phyloP scores from a whole-genome alignment of 116 monocot genomes.

The Cymodocea nodosa region DNA sequence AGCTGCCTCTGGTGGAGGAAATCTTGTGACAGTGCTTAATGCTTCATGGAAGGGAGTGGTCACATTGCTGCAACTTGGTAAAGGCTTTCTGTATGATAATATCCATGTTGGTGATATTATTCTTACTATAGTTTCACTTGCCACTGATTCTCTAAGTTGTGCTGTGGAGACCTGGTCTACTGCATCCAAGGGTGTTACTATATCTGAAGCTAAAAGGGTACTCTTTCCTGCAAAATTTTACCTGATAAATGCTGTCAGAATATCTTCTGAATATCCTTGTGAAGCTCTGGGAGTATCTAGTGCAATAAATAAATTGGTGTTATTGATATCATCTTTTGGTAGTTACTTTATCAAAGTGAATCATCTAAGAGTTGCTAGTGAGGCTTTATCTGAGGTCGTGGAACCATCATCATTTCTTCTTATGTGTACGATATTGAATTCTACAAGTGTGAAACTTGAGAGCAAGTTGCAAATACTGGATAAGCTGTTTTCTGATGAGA shows the following conservation, averaged over 20 bases:
- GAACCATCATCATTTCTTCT: slow-evolving; percentile 77
- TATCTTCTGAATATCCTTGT: slow-evolving; percentile 65
- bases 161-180: slow-evolving; percentile 50
- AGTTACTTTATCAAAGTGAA: slow-evolving; percentile 44
- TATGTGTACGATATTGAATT: slow-evolving; percentile 47
- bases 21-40: slow-evolving; percentile 65
- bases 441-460: slow-evolving; percentile 31
- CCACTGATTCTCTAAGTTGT: slow-evolving; percentile 46
- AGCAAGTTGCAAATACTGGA: slow-evolving; percentile 42
- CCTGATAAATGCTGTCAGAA: slow-evolving; percentile 81
- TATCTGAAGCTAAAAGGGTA: slow-evolving; percentile 72
- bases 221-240: slow-evolving; percentile 90
- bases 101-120: slow-evolving; percentile 56
- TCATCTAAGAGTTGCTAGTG: slow-evolving; percentile 58
- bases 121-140: slow-evolving; percentile 51
- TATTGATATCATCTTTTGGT: slow-evolving; percentile 48
- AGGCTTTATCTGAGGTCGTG: slow-evolving; percentile 55
- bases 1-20: slow-evolving; percentile 86
- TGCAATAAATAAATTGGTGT: slow-evolving; percentile 41
- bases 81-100: slow-evolving; percentile 54
- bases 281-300: slow-evolving; percentile 32
- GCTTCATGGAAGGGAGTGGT: slow-evolving; percentile 96
- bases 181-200: slow-evolving; percentile 10
- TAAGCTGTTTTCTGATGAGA: slow-evolving; percentile 40
- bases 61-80: slow-evolving; percentile 61